These are phyloP conservation scores for Datisca glomerata DNA, from an alignment of 306 rosid genomes.

Conservation along the genomic window DNA sequence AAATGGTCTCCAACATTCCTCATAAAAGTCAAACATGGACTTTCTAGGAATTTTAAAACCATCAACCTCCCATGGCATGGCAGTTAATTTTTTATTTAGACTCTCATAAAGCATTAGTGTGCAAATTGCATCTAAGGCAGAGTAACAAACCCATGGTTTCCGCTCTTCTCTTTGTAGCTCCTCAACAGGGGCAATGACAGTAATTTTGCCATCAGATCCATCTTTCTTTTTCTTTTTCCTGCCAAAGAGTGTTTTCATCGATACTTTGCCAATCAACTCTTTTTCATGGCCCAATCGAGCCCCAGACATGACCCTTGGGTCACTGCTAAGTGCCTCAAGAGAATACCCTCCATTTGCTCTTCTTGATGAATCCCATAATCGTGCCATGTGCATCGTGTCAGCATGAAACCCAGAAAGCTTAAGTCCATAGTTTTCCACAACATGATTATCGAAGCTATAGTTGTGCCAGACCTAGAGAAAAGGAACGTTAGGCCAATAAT, in stretches of 20 bases:
- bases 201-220: constrained; percentile 47
- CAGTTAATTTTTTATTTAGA: constrained; percentile 23
- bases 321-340: constrained; percentile 80
- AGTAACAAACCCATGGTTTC: constrained; percentile 40
- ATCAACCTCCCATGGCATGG: constrained; percentile 23
- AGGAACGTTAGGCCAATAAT: too few species aligned
- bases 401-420: constrained; percentile 91
- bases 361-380: constrained; percentile 95
- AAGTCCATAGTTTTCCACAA: constrained; percentile 84
- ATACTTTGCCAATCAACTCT: constrained; percentile 41
- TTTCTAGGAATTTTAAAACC: constrained; percentile 22
- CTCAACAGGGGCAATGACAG: constrained; percentile 69
- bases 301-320: constrained; percentile 60
- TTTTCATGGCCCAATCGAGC: constrained; percentile 17
- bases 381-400: constrained; percentile 98
- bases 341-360: constrained; percentile 75
- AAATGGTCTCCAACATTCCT: constrained; percentile 80
- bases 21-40: constrained; percentile 74
- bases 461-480: constrained; percentile 88
- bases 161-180: constrained; percentile 77
- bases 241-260: constrained; percentile 55
- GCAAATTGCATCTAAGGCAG: constrained; percentile 44
- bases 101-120: constrained; percentile 46
- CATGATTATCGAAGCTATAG: constrained; percentile 89
- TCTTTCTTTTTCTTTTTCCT: constrained; percentile 36